Conservation (phyloP, 176 grass and related monocot genomes). For the Eremochloa ophiuroides region DNA sequence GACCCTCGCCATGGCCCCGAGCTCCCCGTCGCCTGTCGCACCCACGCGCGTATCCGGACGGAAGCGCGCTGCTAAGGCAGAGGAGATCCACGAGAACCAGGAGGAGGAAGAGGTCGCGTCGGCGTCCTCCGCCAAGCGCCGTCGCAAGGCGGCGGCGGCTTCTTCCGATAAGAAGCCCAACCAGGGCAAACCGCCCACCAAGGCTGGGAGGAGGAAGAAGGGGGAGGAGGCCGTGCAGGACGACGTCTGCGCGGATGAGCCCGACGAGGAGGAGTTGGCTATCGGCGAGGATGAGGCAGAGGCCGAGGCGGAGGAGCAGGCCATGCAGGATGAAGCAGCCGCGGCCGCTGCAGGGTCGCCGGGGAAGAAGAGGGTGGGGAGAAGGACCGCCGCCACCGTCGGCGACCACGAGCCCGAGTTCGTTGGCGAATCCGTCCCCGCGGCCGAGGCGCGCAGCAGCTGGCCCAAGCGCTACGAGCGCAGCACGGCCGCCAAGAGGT, state of each 20-base stretch:
- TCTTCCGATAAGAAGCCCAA: background rate
- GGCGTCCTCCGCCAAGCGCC: background rate
- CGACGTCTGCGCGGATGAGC: conserved; percentile 23
- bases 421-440: conserved; percentile 36
- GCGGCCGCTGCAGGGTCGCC: background rate
- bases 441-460: conserved; percentile 32
- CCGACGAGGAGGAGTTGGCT: conserved; percentile 28
- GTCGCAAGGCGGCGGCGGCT: background rate
- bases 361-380: conserved; percentile 29
- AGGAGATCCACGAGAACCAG: background rate
- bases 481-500: background rate
- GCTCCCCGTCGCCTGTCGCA: background rate
- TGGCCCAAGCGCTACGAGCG: conserved; percentile 65
- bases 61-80: conserved; percentile 3
- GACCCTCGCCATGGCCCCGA: conserved; percentile 3
- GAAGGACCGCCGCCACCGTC: background rate
- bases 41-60: background rate
- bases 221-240: background rate
- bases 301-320: background rate
- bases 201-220: conserved; percentile 1
- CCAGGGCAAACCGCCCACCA: conserved; percentile 3
- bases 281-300: conserved; percentile 20
- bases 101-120: background rate
- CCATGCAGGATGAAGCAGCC: background rate
- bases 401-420: conserved; percentile 26